Evolutionary conservation across 768 basidiomycete genomes (phyloP), one percentile per base, ranked within the genome.

Genomic region (Rhizopogon sp.): DNA sequence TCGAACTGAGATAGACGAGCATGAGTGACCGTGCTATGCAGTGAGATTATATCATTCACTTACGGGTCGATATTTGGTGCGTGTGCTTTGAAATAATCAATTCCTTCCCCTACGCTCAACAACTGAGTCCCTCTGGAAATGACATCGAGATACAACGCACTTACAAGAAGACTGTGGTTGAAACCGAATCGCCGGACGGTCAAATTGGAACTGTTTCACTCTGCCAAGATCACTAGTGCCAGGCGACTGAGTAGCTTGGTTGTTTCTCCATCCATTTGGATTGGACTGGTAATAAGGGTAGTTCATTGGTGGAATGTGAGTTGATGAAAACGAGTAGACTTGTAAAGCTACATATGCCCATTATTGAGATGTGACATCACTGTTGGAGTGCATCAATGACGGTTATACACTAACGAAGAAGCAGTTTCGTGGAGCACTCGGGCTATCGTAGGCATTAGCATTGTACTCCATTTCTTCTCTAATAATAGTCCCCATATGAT

Each of bases 61-160:
- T 50, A 56, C 58, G 51, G 45, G 41, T 55, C 53, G n/a, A 39
- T 53, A 41, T 69, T 60, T 37, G 42, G 31, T 37, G 83, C 82
- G 65, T 85, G 83, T 29, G 85, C 85, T 52, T 79, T 77, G 66
- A 81, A 87, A 61, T 75, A 87, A 62, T 88, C 84, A 59, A 70
- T 64, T 14, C 84, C 85, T 50, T 76, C 72, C 84, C 85, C 85
- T 87, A 63, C 53, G 10, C 29, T 43, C 5, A 10, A 29, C 16
- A 40, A 50, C 11, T 58, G 20, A 54, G 42, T 22, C 31, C 33
- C 40, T 53, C 37, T 46, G 49, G 39, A 55, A 33, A 40, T 35
- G 13, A 25, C 28, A 22, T 39, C 39, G 42, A 51, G 39, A 56
- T 47, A 40, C 10, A 29, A 61, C 59, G 25, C 44, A 74, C 78